Percentiles rank a stretch among this genome's conserved stretches.
Conservation (phyloP, 371 early-diverging fungal genomes). For the Mortierella sp. region DNA sequence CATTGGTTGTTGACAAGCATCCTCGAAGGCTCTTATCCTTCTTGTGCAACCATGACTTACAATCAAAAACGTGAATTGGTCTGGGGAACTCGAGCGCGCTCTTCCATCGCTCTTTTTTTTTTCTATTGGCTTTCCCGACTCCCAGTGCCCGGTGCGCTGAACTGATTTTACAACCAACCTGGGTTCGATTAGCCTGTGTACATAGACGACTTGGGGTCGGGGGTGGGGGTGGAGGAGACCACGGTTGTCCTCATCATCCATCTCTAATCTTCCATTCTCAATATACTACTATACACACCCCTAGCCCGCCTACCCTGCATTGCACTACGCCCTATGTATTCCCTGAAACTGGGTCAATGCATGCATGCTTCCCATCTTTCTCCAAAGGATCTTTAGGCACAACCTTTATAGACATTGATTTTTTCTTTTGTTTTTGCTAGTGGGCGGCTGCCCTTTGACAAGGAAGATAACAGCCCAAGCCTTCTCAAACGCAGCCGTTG, state of each 20-base stretch:
- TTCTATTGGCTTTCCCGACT: neutral
- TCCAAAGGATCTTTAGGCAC: neutral
- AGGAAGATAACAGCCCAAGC: no score
- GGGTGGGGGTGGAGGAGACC: no score
- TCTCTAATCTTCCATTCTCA: no score
- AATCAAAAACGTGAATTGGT: neutral
- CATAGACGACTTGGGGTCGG: no score
- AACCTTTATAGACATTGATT: no score
- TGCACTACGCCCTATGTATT: neutral
- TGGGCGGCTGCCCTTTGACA: no score
- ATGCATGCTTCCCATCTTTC: neutral
- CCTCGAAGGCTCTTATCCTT: neutral
- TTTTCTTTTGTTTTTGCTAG: no score
- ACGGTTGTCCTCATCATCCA: no score
- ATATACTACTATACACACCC: no score
- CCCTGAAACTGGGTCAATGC: neutral
- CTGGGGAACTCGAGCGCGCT: neutral
- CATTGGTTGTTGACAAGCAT: neutral
- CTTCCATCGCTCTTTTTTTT: neutral
- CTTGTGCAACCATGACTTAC: neutral
- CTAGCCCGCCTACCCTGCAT: neutral
- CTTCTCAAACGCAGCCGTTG: no score
- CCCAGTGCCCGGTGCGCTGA: neutral
- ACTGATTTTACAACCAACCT: no score
- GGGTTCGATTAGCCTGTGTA: no score